Evolutionary conservation across 306 rosid species (phyloP).

Genomic region (Citrullus amarus): DNA sequence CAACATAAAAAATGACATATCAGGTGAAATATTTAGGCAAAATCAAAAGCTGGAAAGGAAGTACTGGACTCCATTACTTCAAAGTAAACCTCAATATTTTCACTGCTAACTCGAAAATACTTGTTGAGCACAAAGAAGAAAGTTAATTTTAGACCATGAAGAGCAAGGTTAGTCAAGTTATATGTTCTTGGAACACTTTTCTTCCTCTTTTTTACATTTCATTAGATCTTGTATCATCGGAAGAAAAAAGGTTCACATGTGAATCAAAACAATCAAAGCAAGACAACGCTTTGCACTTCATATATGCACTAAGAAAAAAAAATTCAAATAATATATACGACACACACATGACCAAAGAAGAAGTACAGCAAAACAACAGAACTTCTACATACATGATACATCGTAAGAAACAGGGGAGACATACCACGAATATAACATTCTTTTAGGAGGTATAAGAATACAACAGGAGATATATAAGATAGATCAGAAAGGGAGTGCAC

Average conservation of each 20-base stretch:
- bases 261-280: neutral
- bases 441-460: conserved; percentile 70
- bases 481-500: conserved; percentile 62
- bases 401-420: conserved; percentile 12
- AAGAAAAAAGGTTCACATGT: neutral
- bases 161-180: neutral
- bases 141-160: neutral
- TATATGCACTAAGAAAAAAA: neutral
- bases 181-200: neutral
- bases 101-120: neutral
- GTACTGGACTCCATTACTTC: neutral
- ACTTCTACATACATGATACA: neutral
- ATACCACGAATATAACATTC: conserved; percentile 68
- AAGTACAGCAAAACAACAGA: neutral
- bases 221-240: neutral
- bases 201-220: neutral
- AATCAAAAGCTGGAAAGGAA: neutral
- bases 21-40: neutral
- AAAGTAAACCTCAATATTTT: neutral
- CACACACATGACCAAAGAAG: neutral
- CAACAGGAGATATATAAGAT: conserved; percentile 53
- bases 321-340: neutral
- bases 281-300: neutral
- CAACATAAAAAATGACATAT: neutral
- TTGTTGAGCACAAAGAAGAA: neutral